These are phyloP conservation scores for Flaveria floridana DNA, from an alignment of 140 eudicot species.

Conservation along the genomic window DNA sequence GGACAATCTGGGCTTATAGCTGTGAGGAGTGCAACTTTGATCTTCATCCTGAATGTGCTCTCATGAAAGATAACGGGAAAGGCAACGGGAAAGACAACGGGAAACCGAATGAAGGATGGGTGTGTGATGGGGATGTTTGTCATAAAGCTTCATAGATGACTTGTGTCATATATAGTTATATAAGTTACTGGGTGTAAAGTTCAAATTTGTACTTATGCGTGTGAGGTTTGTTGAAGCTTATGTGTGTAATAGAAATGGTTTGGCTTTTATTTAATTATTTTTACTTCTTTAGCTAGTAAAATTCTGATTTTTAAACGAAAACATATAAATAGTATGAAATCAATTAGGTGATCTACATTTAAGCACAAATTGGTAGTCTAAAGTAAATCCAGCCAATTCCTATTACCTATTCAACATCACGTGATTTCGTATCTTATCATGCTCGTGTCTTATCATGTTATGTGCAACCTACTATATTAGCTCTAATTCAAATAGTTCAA, in stretches of 20 bases:
- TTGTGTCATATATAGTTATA: not conserved
- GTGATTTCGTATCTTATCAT: too few relatives aligned
- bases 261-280: not conserved
- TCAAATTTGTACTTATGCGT: not conserved
- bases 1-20: slow-evolving; percentile 54
- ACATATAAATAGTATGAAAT: too few relatives aligned
- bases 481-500: too few relatives aligned
- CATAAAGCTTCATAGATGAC: slow-evolving; percentile 30
- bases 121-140: slow-evolving; percentile 56
- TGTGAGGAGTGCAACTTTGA: slow-evolving; percentile 68
- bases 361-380: too few relatives aligned
- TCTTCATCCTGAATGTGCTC: slow-evolving; percentile 80
- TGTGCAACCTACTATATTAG: too few relatives aligned
- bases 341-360: too few relatives aligned
- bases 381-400: too few relatives aligned
- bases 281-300: too few relatives aligned
- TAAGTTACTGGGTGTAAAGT: not conserved
- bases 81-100: slow-evolving; percentile 23
- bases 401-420: too few relatives aligned
- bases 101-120: slow-evolving; percentile 45
- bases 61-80: slow-evolving; percentile 32
- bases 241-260: slow-evolving; percentile 5
- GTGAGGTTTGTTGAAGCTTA: not conserved
- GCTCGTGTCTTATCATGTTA: too few relatives aligned
- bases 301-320: too few relatives aligned